These are phyloP conservation scores for Phaeosphaeria sp. DNA, from an alignment of 2,329 filamentous ascomycete genomes.

Conservation along the genomic window DNA sequence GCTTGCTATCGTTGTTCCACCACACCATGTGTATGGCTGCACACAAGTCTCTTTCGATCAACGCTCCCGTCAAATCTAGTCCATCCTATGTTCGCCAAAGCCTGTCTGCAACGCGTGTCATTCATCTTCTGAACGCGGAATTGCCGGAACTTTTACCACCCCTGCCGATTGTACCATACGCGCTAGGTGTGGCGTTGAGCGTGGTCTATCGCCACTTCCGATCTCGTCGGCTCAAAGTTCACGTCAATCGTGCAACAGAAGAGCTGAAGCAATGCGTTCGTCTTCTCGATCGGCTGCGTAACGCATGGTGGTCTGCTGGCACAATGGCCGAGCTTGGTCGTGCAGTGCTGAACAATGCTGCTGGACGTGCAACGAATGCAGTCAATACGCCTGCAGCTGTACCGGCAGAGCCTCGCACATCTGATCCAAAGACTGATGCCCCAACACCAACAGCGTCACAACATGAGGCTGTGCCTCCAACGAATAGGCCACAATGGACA, in stretches of 20 bases:
- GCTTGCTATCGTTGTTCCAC: slow-evolving; percentile 63
- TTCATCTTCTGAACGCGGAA: slow-evolving; percentile 58
- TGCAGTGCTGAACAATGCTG: slow-evolving; percentile 49
- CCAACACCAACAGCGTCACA: slow-evolving; percentile 25
- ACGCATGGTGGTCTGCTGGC: slow-evolving; percentile 55
- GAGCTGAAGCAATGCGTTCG: slow-evolving; percentile 54
- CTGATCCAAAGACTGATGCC: slow-evolving; percentile 27
- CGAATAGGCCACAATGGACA: slow-evolving; percentile 28
- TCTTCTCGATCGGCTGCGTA: slow-evolving; percentile 53
- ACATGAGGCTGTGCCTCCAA: slow-evolving; percentile 14
- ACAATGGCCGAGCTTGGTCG: slow-evolving; percentile 53
- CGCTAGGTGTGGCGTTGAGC: slow-evolving; percentile 61
- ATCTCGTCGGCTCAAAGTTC: slow-evolving; percentile 56
- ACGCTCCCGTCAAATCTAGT: slow-evolving; percentile 55
- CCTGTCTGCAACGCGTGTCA: slow-evolving; percentile 63
- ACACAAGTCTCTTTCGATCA: slow-evolving; percentile 57
- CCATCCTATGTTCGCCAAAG: slow-evolving; percentile 62
- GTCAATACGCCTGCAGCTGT: slow-evolving; percentile 41
- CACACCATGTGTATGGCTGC: slow-evolving; percentile 64
- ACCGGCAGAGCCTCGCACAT: slow-evolving; percentile 23
- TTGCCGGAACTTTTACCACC: slow-evolving; percentile 56
- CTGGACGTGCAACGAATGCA: slow-evolving; percentile 42
- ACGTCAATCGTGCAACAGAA: slow-evolving; percentile 55
- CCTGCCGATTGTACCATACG: slow-evolving; percentile 63
- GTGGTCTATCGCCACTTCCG: slow-evolving; percentile 65